Evolutionary conservation across 768 basidiomycete genomes (phyloP), one percentile per base, ranked within the genome.

Genomic region (Coprinopsis cinerea): DNA sequence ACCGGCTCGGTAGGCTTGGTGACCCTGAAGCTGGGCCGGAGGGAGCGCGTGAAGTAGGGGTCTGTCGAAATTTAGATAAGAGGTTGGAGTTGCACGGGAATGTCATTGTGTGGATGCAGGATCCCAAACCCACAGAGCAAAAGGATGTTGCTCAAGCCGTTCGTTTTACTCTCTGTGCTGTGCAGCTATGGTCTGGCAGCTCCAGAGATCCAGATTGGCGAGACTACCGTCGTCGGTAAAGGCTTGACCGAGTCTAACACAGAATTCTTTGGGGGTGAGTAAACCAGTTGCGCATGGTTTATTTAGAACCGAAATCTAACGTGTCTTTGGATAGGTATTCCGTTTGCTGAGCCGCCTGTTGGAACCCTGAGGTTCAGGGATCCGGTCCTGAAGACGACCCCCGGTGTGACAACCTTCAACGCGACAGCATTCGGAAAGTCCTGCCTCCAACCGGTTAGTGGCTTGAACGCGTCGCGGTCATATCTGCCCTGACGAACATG

Each of bases 271-370:
- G 73, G 73, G 22, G 74, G 75, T 74, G 47, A 28, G 59, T 52
- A 17, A 24, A n/a, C n/a, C n/a, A n/a, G n/a, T n/a, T n/a, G n/a
- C n/a, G n/a, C n/a, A n/a, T n/a, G n/a, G n/a, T n/a, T n/a, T n/a
- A n/a, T n/a, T n/a, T n/a, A n/a, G n/a, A n/a, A n/a, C n/a, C n/a
- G n/a, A n/a, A n/a, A n/a, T n/a, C n/a, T n/a, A n/a, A n/a, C n/a
- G n/a, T n/a, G n/a, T n/a, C n/a, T n/a, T n/a, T 50, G 48, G 15
- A 7, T 49, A 70, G 77, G 72, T 18, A 77, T 82, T 39, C 79
- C 78, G 0, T 82, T 67, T 48, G 78, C 75, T 17, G 70, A 79
- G 52, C 73, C 78, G 5, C 79, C 80, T 14, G 46, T 79, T 24
- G 77, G 76, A 3, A 52, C 67, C 27, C 54, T 78, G 20, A 70